Conservation (phyloP, 2,329 filamentous ascomycete species). For the Emmonsiellopsis sp. region DNA sequence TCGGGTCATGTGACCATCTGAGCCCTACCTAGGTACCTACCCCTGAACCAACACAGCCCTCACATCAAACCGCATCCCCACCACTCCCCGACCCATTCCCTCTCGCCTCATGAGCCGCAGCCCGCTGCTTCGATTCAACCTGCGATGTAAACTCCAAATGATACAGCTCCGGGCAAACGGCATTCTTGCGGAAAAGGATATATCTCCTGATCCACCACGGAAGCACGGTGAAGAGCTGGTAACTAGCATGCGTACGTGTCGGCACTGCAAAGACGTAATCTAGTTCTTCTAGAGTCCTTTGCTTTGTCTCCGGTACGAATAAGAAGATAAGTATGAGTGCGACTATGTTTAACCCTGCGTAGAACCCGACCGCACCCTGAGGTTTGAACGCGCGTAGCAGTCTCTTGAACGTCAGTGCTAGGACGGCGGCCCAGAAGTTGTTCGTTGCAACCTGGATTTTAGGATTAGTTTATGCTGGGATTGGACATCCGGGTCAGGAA, state of each 20-base stretch:
- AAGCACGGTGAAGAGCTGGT: constrained; percentile 47
- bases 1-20: no score
- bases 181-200: constrained; percentile 41
- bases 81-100: not conserved
- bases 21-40: no score
- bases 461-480: no score
- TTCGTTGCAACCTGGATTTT: constrained; percentile 24
- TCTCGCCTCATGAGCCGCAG: constrained; percentile 1
- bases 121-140: not conserved
- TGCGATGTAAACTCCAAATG: constrained; percentile 9
- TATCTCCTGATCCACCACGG: constrained; percentile 54
- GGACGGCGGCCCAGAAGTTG: constrained; percentile 33
- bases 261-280: constrained; percentile 53
- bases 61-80: constrained; percentile 9
- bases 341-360: constrained; percentile 49
- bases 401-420: constrained; percentile 36
- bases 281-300: constrained; percentile 48
- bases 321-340: constrained; percentile 57
- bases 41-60: constrained; percentile 24
- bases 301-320: constrained; percentile 48
- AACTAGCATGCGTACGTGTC: constrained; percentile 47
- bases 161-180: constrained; percentile 40
- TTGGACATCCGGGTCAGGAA: no score
- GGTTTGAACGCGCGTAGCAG: constrained; percentile 36
- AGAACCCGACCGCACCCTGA: constrained; percentile 55